phyloP scores from a whole-genome alignment of 2,329 filamentous ascomycete species.

The Colletotrichum melonis region DNA sequence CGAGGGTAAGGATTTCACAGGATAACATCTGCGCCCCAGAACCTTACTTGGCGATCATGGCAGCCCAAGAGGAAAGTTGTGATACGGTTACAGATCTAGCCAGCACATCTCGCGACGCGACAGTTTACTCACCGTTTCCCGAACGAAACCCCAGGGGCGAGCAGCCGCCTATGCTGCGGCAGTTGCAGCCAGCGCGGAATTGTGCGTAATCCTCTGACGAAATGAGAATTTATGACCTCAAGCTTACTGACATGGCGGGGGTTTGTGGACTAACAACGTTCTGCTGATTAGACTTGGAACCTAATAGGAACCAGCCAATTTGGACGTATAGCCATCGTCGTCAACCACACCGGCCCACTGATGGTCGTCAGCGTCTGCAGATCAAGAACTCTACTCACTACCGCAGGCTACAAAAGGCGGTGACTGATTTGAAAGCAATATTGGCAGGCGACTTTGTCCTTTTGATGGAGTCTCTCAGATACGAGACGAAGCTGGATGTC shows the following conservation, averaged over 20 bases:
- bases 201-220: neutral
- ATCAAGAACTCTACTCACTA: constrained; percentile 17
- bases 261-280: neutral
- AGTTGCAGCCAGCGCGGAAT: neutral
- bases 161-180: neutral
- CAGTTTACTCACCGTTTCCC: neutral
- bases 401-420: constrained; percentile 21
- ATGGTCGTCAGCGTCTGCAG: neutral
- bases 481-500: neutral
- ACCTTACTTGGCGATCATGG: constrained; percentile 24
- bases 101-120: neutral
- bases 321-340: neutral
- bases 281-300: neutral
- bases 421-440: constrained; percentile 13
- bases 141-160: neutral
- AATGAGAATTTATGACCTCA: neutral
- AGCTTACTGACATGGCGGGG: neutral
- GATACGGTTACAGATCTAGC: neutral
- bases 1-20: neutral
- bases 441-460: neutral
- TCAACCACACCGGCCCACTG: constrained; percentile 3
- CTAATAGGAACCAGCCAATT: no score
- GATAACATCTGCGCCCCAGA: constrained; percentile 21
- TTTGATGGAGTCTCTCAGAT: neutral
- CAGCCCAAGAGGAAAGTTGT: neutral